Base-by-base conservation (phyloP, 352 stramenopile genomes). In the Globisporangium iwayamae region DNA sequence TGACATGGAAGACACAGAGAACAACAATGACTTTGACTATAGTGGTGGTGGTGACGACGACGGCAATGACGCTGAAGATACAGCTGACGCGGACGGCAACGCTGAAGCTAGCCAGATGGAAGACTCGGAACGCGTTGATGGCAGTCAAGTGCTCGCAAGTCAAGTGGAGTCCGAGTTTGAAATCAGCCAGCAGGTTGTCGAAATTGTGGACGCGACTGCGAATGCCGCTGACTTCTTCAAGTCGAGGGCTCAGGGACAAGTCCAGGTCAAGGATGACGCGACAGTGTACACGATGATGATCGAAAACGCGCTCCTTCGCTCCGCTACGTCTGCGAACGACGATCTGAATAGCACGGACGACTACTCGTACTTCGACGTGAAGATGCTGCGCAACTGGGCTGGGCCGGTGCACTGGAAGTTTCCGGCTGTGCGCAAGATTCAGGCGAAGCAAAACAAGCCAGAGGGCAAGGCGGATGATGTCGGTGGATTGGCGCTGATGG, bases 351-450 rank as follows among this genome's bases (percentile, higher is more conserved):
- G 70, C 3, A 73, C 70, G 62, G 78, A 77, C 53, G 85, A 94
- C 34, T 94, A 94, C 57, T 91, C 83, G 53, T 94, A 91, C 62
- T 94, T 93, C 46, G 85, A 94, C 47, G 74, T 83, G 1, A 93
- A 94, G 62, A 74, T 91, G 75, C 72, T 94, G 30, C 85, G 87
- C 18, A 94, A 94, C 58, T 93, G 83, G 83, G 83, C 83, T 46
- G 83, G 83, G 4, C 83, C 85, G 11, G 74, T 72, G 2, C 82
- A 94, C 53, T 89, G 81, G 78, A 94, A 94, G 54, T 86, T 91
- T 41, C 76, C 75, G 57, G 70, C 74, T 30, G 64, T 78, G 41
- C 79, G 79, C 52, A 83, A 81, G 41, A 67, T 87, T 20, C 75
- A 86, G 32, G 61, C 67, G 18, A 85, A 82, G 46, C 45, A 67